phyloP scores from a whole-genome alignment of 139 green algal species.

The Desmodesmus armatus region DNA sequence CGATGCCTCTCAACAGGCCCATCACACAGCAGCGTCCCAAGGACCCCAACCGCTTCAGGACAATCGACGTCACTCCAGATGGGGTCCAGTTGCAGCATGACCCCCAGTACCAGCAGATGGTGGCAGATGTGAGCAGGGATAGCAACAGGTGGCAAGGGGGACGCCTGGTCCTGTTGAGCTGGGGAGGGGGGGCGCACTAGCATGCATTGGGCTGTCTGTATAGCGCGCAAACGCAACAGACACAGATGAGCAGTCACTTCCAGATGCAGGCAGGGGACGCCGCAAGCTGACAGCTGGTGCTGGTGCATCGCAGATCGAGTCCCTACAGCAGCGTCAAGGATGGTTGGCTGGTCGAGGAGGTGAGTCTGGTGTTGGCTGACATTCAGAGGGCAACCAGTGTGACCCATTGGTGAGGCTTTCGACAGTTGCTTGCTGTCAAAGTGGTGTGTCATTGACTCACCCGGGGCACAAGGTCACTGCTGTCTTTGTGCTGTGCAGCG shows the following conservation, averaged over 20 bases:
- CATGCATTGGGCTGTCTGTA: background rate
- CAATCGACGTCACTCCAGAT: conserved; percentile 8
- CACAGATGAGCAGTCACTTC: no score
- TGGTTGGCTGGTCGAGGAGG: conserved; percentile 36
- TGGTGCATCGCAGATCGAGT: conserved; percentile 24
- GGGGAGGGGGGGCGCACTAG: no score
- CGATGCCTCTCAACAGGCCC: conserved; percentile 16
- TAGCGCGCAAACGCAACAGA: no score
- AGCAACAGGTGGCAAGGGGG: no score
- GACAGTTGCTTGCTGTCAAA: background rate
- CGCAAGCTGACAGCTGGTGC: no score
- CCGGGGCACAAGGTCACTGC: background rate
- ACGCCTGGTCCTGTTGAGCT: no score
- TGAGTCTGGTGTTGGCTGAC: no score
- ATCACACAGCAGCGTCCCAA: background rate
- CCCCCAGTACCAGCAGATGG: conserved; percentile 14
- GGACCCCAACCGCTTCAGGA: conserved; percentile 16
- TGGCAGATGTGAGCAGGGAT: conserved; percentile 35
- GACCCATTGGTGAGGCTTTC: background rate
- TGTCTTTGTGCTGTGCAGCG: conserved; percentile 20
- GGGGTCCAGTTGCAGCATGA: background rate
- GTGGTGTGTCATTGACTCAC: background rate
- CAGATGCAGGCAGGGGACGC: no score
- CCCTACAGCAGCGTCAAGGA: conserved; percentile 32
- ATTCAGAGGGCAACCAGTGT: background rate